Evolutionary conservation across 176 grass and related monocot species (phyloP), one percentile per base, ranked within the genome.

Genomic region (Guadua angustifolia): DNA sequence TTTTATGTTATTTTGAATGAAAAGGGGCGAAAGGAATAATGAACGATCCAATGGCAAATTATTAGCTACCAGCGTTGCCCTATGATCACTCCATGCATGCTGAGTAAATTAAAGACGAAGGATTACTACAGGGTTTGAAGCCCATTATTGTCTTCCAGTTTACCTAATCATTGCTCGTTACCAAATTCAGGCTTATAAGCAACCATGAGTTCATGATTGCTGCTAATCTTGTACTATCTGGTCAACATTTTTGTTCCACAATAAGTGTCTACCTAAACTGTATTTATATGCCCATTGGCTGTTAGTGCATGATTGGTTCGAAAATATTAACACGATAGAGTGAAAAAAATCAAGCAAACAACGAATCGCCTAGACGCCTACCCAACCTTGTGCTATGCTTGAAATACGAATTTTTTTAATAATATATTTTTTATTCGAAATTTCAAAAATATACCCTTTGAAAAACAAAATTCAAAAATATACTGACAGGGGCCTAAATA

Each of bases 131-230:
- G 29, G 14, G 58, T 33, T 72, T 62, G 11, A 58, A 36, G 39
- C 9, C 32, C 66, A 52, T 79, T 72, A 80, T 80, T 73, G 67
- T 16, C 9, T 73, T 39, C 56, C 21, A 43, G 50, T 72, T 5
- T 42, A 5, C 19, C 33, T 69, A 73, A 79, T 79, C 66, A 73
- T 86, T 66, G 32, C 19, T 53, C 45, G 3, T 67, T 73, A 16
- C 71, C 14, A 73, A 47, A 21, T 71, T 71, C 4, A 40, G 8
- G 35, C 24, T 35, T 36, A 14, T 25, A 69, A 35, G 62, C 24
- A 64, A 38, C 44, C 57, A 19, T 40, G 32, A 19, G 60, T 64
- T 32, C 42, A 45, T 22, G 7, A 26, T 18, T 58, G 73, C 58
- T 77, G 81, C 40, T 50, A 58, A 76, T 36, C 61, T 10, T 3